Conservation (phyloP, 2,329 filamentous ascomycete genomes). For the Hymenoscyphus linearis region DNA sequence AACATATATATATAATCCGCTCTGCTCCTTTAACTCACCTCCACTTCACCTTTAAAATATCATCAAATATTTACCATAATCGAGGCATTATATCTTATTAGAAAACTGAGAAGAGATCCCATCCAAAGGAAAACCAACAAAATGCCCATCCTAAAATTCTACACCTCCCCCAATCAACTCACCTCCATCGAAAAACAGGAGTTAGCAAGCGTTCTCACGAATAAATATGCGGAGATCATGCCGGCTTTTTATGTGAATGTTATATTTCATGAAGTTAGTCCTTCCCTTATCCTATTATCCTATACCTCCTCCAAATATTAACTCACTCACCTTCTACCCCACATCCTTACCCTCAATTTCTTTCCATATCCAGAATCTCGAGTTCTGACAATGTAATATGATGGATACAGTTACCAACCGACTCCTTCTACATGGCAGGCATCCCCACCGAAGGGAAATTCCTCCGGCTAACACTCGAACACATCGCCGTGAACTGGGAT, state of each 20-base stretch:
- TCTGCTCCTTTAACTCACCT: not conserved
- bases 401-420: constrained; percentile 5
- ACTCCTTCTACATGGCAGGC: constrained; percentile 13
- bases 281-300: no score
- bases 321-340: not conserved
- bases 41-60: not conserved
- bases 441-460: constrained; percentile 16
- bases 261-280: constrained; percentile 18
- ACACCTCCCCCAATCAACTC: constrained; percentile 14
- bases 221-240: constrained; percentile 12
- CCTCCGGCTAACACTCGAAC: constrained; percentile 19
- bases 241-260: constrained; percentile 21
- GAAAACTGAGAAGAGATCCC: not conserved
- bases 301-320: no score
- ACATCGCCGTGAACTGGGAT: constrained; percentile 18
- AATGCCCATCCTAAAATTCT: constrained; percentile 22
- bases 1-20: no score
- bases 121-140: not conserved
- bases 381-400: not conserved
- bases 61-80: not conserved
- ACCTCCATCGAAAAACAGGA: constrained; percentile 16
- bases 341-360: not conserved
- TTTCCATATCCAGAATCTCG: no score
- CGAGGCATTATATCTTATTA: not conserved
- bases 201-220: constrained; percentile 11